phyloP scores from a whole-genome alignment of 192 early-diverging fungal genomes.

The Coemansia sp. region DNA sequence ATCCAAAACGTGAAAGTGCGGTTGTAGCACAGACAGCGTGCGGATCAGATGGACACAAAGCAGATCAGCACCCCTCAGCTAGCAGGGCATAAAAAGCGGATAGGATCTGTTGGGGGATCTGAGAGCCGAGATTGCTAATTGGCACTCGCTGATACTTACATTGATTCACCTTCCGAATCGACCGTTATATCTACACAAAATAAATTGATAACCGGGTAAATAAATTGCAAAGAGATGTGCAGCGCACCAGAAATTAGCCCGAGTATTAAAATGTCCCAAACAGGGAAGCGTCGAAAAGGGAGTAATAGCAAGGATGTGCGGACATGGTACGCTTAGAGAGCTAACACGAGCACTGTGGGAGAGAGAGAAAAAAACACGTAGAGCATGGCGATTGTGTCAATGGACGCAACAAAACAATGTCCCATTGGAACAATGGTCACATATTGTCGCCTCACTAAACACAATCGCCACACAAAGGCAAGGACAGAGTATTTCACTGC shows the following conservation, averaged over 20 bases:
- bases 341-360: neutral
- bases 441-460: conserved; percentile 7
- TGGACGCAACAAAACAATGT: neutral
- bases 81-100: neutral
- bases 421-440: conserved; percentile 11
- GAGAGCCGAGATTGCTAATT: neutral
- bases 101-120: conserved; percentile 10
- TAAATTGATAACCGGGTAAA: conserved; percentile 3
- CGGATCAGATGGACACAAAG: neutral
- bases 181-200: conserved; percentile 59
- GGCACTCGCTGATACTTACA: conserved; percentile 54
- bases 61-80: conserved; percentile 1
- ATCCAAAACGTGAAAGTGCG: neutral
- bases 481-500: conserved; percentile 10
- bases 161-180: conserved; percentile 70
- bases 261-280: conserved; percentile 1
- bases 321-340: neutral
- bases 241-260: conserved; percentile 9
- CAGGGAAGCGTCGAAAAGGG: neutral
- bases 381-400: conserved; percentile 1
- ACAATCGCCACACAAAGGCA: conserved; percentile 2
- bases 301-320: neutral
- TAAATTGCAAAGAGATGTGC: conserved; percentile 1
- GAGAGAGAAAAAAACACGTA: neutral
- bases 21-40: neutral